A percentile compares a stretch with the other conserved stretches of the same genome.
Conservation (phyloP, 2,329 filamentous ascomycete genomes). For the Aurifilum marmelostoma region DNA sequence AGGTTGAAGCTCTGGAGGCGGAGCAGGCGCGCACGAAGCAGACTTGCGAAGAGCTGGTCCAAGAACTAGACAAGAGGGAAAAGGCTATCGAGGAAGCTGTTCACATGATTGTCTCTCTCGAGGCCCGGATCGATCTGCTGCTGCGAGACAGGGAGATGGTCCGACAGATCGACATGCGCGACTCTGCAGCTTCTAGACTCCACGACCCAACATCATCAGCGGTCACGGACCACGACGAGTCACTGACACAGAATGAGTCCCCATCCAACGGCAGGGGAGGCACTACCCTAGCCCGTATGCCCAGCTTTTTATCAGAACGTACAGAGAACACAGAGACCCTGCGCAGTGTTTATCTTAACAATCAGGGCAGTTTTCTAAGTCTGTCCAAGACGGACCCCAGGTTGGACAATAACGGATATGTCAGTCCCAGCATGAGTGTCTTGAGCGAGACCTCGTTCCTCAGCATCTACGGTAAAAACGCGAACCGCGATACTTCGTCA, state of each 20-base stretch:
- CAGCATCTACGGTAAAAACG: slow-evolving; percentile 63
- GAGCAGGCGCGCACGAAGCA: slow-evolving; percentile 58
- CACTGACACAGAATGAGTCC: slow-evolving; percentile 16
- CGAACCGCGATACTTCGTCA: slow-evolving; percentile 33
- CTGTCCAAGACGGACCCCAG: slow-evolving; percentile 52
- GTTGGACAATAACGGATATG: slow-evolving; percentile 45
- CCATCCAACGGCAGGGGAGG: slow-evolving; percentile 33
- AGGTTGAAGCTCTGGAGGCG: slow-evolving; percentile 57
- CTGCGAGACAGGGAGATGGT: slow-evolving; percentile 58
- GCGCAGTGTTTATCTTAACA: slow-evolving; percentile 60
- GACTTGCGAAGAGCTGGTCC: slow-evolving; percentile 60
- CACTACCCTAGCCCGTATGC: slow-evolving; percentile 56
- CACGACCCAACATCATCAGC: slow-evolving; percentile 36
- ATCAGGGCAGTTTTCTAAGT: slow-evolving; percentile 52
- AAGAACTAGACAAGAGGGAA: slow-evolving; percentile 66
- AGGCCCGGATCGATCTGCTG: slow-evolving; percentile 61
- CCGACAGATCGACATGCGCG: slow-evolving; percentile 51
- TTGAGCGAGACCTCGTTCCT: slow-evolving; percentile 70
- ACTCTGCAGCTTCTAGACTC: slow-evolving; percentile 37
- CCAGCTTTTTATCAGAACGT: slow-evolving; percentile 65
- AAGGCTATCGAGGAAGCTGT: slow-evolving; percentile 73
- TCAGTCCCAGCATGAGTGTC: slow-evolving; percentile 65
- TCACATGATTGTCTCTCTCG: slow-evolving; percentile 67
- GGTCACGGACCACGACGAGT: slow-evolving; percentile 33
- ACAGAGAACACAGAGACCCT: slow-evolving; percentile 64